Evolutionary conservation across 495 filamentous ascomycete species (phyloP).

Genomic region (Tuber aestivum): DNA sequence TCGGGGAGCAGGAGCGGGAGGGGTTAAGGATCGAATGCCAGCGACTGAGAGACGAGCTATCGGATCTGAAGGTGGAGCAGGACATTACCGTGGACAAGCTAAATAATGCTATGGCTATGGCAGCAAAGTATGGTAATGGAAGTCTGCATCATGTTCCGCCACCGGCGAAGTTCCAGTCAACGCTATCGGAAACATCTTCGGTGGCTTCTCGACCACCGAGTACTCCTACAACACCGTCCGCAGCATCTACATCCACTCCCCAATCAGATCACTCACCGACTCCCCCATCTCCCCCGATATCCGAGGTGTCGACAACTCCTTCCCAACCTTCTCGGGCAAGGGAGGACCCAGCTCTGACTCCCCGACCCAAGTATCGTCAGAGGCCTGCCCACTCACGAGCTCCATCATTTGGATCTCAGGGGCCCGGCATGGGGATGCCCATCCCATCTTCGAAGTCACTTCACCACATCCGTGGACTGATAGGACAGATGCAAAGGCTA

Average conservation of each 20-base stretch:
- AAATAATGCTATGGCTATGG: constrained; percentile 56
- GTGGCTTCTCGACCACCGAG: constrained; percentile 37
- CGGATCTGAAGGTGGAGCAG: constrained; percentile 86
- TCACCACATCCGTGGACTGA: constrained; percentile 83
- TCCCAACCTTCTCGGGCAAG: constrained; percentile 46
- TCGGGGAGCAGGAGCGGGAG: constrained; percentile 86
- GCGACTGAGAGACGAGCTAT: constrained; percentile 78
- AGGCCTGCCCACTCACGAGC: constrained; percentile 41
- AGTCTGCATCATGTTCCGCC: constrained; percentile 48
- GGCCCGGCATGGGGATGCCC: constrained; percentile 46
- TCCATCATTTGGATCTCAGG: constrained; percentile 33
- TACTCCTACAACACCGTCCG: constrained; percentile 52
- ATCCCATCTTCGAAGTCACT: constrained; percentile 79
- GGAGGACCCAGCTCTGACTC: constrained; percentile 47
- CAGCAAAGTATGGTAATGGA: constrained; percentile 48
- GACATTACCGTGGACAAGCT: constrained; percentile 93
- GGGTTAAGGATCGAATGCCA: constrained; percentile 79
- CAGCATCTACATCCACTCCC: constrained; percentile 63
- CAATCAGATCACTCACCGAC: constrained; percentile 51
- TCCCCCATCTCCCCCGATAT: constrained; percentile 58
- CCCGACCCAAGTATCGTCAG: constrained; percentile 44
- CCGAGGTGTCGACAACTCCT: constrained; percentile 67
- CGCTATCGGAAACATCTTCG: constrained; percentile 48
- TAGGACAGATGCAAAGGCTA: constrained; percentile 92
- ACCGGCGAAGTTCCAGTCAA: constrained; percentile 45